These are phyloP conservation scores for Turnera subulata DNA, from an alignment of 345 rosid species.

Conservation along the genomic window DNA sequence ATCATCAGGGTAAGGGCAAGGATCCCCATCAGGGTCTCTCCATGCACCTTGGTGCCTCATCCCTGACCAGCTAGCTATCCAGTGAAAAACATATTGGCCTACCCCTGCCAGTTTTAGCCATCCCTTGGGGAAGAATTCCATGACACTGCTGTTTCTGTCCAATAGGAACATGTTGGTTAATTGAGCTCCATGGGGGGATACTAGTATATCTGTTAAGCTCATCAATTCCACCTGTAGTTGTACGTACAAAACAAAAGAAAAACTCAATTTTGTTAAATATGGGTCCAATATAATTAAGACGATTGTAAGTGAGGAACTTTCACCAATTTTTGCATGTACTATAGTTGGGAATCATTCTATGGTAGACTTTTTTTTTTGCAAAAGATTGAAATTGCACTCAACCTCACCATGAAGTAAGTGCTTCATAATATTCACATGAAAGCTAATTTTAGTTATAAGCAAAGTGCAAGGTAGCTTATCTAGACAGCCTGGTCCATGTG, in stretches of 20 bases:
- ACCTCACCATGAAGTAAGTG: background rate
- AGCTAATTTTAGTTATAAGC: too few relatives aligned
- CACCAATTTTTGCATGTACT: background rate
- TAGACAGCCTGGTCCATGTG: too few relatives aligned
- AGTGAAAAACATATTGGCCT: conserved; percentile 61
- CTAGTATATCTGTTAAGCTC: conserved; percentile 57
- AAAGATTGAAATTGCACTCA: background rate
- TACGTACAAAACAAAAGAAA: background rate
- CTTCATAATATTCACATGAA: too few relatives aligned
- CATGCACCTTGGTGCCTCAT: conserved; percentile 70
- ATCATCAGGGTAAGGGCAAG: conserved; percentile 50
- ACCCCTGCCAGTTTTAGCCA: conserved; percentile 74
- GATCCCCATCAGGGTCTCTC: conserved; percentile 62
- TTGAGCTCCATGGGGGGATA: conserved; percentile 73
- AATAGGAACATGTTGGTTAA: conserved; percentile 73
- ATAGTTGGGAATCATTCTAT: too few relatives aligned
- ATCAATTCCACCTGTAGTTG: conserved; percentile 52
- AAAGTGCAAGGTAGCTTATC: too few relatives aligned
- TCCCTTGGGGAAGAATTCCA: conserved; percentile 78
- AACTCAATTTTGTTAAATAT: too few relatives aligned
- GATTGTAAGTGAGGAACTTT: too few relatives aligned
- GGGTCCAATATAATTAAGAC: too few relatives aligned
- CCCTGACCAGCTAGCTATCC: conserved; percentile 81
- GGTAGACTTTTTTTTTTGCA: background rate
- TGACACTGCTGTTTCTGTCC: conserved; percentile 65